Evolutionary conservation across 2,329 filamentous ascomycete species (phyloP), one percentile per base, ranked within the genome.

Genomic region (Verticillium albo-atrum): DNA sequence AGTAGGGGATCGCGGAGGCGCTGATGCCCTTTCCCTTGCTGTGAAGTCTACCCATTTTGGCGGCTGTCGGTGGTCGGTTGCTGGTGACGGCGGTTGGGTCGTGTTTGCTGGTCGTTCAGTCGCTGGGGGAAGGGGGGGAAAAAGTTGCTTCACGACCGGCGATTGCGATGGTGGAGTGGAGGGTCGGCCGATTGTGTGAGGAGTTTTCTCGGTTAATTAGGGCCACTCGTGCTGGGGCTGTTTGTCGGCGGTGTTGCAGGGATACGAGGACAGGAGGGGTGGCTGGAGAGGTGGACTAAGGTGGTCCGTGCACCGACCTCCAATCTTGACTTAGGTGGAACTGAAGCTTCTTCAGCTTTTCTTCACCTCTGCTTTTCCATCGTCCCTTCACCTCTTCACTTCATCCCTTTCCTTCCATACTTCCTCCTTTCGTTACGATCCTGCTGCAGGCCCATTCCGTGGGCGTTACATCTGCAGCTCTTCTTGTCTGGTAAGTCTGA

Each of bases 21-120:
- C 92, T 92, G 83, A 99, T 99, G 82, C 95, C 96, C 91, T 98
- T 98, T 85, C 95, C 94, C 76, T 97, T 97, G 87, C 86, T 91
- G 89, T 99, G 96, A 89, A 98, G 89, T 86, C 94, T 89, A 89
- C 93, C 92, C 92, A 96, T 96, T 70, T 80, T 90, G 80, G 74
- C 78, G 75, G 75, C 63, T 61, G 58, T 62, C 60, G 66, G 65
- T 64, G 61, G 66, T 66, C 62, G 61, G 58, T 47, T 47, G 20
- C 42, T 47, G 20, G 42, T 20, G 42, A 47, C 42, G 42, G 42
- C 42, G 42, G 42, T 47, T 23, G 42, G 42, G 20, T 27, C 28
- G 59, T 57, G 54, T 62, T 59, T 57, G 62, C 61, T 61, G 58
- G 57, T 63, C 58, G 51, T 53, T 60, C 58, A 57, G 59, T 61